Base-by-base conservation (phyloP, 1,139 yeast species). In the Sugiyamaella xylanicola region DNA sequence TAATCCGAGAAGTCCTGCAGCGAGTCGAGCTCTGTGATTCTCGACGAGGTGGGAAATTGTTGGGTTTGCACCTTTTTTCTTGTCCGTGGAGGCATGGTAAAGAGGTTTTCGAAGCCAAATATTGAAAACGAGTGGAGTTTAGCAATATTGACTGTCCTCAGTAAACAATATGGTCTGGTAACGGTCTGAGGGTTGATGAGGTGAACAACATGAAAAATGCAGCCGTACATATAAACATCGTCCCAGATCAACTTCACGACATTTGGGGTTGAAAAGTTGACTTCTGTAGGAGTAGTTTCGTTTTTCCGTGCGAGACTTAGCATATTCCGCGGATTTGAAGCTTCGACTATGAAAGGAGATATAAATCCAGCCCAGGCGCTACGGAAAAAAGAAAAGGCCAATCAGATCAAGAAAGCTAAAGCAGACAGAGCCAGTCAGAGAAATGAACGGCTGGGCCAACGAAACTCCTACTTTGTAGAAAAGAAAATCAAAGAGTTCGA, bases 371-470 rank as follows among this genome's bases (percentile, higher is more conserved):
- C 59, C 4, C 63, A 62, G 40, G 50, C 48, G 4, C 61, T 56
- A 64, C 71, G 72, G 47, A 65, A 66, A 25, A 65, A 63, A 48
- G 69, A 69, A 27, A 68, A 68, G 51, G 66, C 65, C 0, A 56
- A 59, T 37, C 71, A 70, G 57, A 54, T 68, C 13, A 67, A 65
- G 54, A 66, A 61, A 57, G 56, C 61, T 19, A 69, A 68, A 56
- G 68, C 67, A 17, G 63, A 62, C 29, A 56, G 61, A 32, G 56
- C 52, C 22, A 57, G 58, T n/a, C 62, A 62, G 48, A 51, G 64
- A 19, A 50, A 55, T 8, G 63, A 60, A 36, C 56, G 64, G 8
- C 44, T 65, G 15, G 54, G 60, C 7, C 56, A 59, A 25, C 54
- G 61, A 19, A 65, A 62, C 45, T 62, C 68, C 1, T 53, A 54